These are phyloP conservation scores for Hypsizygus marmoreus DNA, from an alignment of 768 basidiomycete species.

Conservation along the genomic window DNA sequence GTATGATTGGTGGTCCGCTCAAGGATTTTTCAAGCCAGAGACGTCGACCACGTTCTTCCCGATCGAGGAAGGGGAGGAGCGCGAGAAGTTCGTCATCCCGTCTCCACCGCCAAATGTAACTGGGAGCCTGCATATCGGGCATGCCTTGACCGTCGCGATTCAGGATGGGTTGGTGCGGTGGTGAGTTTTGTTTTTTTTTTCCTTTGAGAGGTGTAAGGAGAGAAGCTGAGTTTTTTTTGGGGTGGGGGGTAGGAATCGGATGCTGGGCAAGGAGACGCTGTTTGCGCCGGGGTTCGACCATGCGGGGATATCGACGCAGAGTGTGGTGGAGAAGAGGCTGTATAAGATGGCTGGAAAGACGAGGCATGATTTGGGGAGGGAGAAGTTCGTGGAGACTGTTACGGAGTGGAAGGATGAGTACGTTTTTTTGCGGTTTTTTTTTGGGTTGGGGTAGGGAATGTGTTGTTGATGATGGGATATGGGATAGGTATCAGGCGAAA, in stretches of 20 bases:
- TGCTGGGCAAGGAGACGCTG: slow-evolving; percentile 89
- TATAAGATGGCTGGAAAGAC: slow-evolving; percentile 82
- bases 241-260: slow-evolving; percentile 75
- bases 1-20: slow-evolving; percentile 97
- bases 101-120: slow-evolving; percentile 97
- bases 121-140: slow-evolving; percentile 93
- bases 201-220: not conserved
- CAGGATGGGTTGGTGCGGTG: slow-evolving; percentile 91
- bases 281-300: slow-evolving; percentile 97
- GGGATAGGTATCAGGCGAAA: slow-evolving; percentile 79
- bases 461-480: not conserved
- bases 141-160: slow-evolving; percentile 88
- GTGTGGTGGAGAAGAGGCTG: slow-evolving; percentile 92
- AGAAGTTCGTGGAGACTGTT: slow-evolving; percentile 86
- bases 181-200: slow-evolving; percentile 40
- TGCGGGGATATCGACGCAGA: slow-evolving; percentile 97
- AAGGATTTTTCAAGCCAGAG: slow-evolving; percentile 86
- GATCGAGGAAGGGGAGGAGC: slow-evolving; percentile 59
- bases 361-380: slow-evolving; percentile 93
- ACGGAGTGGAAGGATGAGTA: slow-evolving; percentile 98
- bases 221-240: not conserved
- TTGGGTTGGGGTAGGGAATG: not conserved
- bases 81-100: slow-evolving; percentile 82
- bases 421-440: slow-evolving; percentile 27
- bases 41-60: slow-evolving; percentile 40